Base-by-base conservation (phyloP, 345 rosid genomes). In the Bruguiera gymnorhiza region DNA sequence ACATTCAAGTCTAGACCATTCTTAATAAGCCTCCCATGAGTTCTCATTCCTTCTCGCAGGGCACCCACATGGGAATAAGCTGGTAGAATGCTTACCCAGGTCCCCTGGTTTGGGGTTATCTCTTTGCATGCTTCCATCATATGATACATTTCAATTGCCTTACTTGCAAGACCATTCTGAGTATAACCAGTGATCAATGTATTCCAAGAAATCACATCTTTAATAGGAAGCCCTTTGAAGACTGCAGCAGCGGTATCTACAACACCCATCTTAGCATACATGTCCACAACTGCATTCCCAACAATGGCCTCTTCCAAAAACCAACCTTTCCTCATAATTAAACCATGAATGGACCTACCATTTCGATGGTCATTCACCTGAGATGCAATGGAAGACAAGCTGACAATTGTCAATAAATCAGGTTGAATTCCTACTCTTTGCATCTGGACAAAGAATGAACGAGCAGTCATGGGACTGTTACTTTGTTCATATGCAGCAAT, bases 191-290 rank as follows among this genome's bases (percentile, higher is more conserved):
- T 75, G 76, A 90, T 87, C 87, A 93, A 83, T 16, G 93, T 88
- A 73, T 90, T 93, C 97, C 97, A 93, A 43, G 97, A 90, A 52
- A 90, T 87, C 52, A 87, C 91, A 78, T 92, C 82, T 83, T 88
- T 92, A 66, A 79, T 68, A 0, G 84, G 88, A 70, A 87, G 87
- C 65, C 61, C 64, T 73, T 87, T 80, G 73, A 92, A 92, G 67
- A 88, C 87, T 67, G 81, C 92, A 63, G 81, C 60, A 29, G 94
- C 94, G 73, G 78, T 80, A 53, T 92, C 90, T 21, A 86, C 83
- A 80, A 75, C 72, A 65, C 87, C 88, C 78, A 91, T 84, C 81
- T 92, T 92, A 53, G 96, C 89, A 78, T 90, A 92, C 98, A 92
- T 90, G 74, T 88, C 89, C 11, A 92, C 76, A 62, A 90, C 83